Evolutionary conservation across 2,329 filamentous ascomycete species (phyloP).

Genomic region (Torrubiellomyces zombiae): DNA sequence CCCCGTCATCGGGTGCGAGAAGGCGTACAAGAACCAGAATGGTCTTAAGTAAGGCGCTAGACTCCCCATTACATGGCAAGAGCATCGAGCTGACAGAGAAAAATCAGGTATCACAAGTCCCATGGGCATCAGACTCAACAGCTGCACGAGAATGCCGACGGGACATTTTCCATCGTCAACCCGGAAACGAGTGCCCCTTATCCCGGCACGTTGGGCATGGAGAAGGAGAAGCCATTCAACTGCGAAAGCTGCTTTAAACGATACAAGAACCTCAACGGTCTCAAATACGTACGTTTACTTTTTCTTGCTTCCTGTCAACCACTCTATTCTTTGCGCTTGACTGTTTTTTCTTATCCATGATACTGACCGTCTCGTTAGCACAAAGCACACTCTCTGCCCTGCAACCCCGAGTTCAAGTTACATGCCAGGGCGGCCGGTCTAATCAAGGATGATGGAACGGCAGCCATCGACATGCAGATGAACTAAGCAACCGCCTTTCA

Average conservation of each 20-base stretch:
- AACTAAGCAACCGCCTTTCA: too few relatives aligned
- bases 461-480: too few relatives aligned
- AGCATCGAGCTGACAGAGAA: too few relatives aligned
- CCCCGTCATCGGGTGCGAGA: constrained; percentile 94
- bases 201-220: constrained; percentile 95
- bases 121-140: constrained; percentile 96
- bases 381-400: constrained; percentile 72
- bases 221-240: constrained; percentile 97
- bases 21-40: constrained; percentile 99
- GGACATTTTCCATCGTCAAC: constrained; percentile 95
- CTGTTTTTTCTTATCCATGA: neutral
- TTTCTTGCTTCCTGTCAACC: neutral
- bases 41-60: constrained; percentile 86
- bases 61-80: too few relatives aligned
- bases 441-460: too few relatives aligned
- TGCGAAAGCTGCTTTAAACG: constrained; percentile 95
- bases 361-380: constrained; percentile 31
- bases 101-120: constrained; percentile 51
- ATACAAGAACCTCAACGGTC: constrained; percentile 96
- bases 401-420: constrained; percentile 61
- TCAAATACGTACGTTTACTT: constrained; percentile 80
- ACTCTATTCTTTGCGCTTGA: too few relatives aligned
- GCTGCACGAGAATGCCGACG: constrained; percentile 89
- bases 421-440: constrained; percentile 27
- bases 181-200: constrained; percentile 89